A percentile compares a stretch with the other conserved stretches of the same genome.
These are phyloP conservation scores for Irpex lacteus DNA, from an alignment of 1,284 basidiomycete species.

Conservation along the genomic window DNA sequence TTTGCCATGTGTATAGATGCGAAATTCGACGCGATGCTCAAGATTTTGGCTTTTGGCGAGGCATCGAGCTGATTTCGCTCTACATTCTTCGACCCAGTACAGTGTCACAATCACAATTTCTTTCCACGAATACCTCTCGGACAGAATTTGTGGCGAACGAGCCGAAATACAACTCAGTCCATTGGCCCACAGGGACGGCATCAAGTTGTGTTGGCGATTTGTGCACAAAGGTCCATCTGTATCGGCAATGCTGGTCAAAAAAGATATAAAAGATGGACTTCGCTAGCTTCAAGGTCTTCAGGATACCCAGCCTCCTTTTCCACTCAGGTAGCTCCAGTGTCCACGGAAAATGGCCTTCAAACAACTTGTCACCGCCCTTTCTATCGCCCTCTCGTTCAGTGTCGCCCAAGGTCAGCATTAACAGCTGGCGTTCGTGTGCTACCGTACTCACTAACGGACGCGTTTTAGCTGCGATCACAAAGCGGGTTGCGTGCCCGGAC, in stretches of 20 bases:
- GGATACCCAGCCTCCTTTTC: background rate
- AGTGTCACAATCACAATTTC: background rate
- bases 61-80: background rate
- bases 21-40: background rate
- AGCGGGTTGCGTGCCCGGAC: slow-evolving; percentile 34
- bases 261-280: background rate
- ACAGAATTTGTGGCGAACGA: background rate
- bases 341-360: slow-evolving; percentile 13
- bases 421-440: background rate
- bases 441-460: background rate
- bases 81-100: background rate
- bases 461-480: slow-evolving; percentile 25
- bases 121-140: background rate
- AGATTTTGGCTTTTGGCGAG: background rate
- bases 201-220: too few species aligned
- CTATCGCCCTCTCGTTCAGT: slow-evolving; percentile 6
- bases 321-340: slow-evolving; percentile 1
- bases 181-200: too few species aligned
- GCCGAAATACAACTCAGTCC: background rate
- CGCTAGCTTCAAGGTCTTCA: background rate
- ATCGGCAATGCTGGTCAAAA: background rate
- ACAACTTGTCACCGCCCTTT: slow-evolving; percentile 10
- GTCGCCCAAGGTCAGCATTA: slow-evolving; percentile 5
- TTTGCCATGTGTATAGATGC: background rate
- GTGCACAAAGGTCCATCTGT: too few species aligned